Percentiles rank a stretch among this genome's conserved stretches.
These are phyloP conservation scores for Wallacemonas sp. DNA, from an alignment of 208 protist genomes.

Conservation along the genomic window DNA sequence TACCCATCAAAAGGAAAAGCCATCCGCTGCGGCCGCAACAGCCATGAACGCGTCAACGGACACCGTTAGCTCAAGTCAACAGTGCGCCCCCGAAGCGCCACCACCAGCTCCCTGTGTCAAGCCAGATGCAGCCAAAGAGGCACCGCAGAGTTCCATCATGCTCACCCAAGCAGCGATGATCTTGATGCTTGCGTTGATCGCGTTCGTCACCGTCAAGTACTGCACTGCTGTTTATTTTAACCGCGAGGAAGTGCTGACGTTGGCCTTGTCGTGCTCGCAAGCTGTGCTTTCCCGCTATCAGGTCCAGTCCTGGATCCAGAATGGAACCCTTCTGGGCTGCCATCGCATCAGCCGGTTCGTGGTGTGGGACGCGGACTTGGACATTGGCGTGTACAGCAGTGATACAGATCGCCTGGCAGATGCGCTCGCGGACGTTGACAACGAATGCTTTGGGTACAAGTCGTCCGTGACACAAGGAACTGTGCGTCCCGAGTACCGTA, in stretches of 20 bases:
- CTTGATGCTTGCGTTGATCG: conserved; percentile 44
- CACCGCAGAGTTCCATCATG: conserved; percentile 22
- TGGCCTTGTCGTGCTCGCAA: conserved; percentile 61
- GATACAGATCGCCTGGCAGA: conserved; percentile 37
- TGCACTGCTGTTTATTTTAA: conserved; percentile 80
- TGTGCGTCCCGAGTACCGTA: conserved; percentile 27
- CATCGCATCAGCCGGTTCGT: conserved; percentile 69
- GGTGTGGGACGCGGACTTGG: conserved; percentile 85
- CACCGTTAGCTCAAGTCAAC: not conserved
- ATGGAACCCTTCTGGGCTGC: conserved; percentile 78
- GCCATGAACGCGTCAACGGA: not conserved
- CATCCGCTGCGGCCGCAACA: not conserved
- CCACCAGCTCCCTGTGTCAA: not conserved
- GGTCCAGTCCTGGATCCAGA: conserved; percentile 65
- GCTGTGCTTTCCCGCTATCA: conserved; percentile 36
- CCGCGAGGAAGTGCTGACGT: conserved; percentile 56
- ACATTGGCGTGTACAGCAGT: conserved; percentile 49
- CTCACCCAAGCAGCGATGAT: conserved; percentile 49
- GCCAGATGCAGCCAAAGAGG: not conserved
- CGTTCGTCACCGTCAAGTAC: conserved; percentile 63
- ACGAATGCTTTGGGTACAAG: conserved; percentile 51
- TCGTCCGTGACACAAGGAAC: conserved; percentile 28
- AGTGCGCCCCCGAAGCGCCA: not conserved
- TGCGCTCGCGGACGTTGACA: conserved; percentile 28
- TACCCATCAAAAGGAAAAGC: not conserved